These are phyloP conservation scores for Plasmodium billcollinsi DNA, from an alignment of 169 alveolate species.

Conservation along the genomic window DNA sequence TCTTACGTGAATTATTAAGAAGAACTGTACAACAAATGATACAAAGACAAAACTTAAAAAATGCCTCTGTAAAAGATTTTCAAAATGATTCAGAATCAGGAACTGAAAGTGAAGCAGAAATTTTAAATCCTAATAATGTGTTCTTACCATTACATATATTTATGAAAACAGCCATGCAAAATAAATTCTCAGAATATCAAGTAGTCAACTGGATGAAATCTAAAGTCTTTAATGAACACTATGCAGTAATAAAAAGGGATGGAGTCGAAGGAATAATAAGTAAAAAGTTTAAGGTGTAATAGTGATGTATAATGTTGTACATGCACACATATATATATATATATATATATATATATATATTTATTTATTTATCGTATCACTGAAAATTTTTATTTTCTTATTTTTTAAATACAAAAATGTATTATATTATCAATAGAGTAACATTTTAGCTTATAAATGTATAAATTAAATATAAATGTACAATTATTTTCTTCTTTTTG, in stretches of 20 bases:
- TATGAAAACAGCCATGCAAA: conserved; percentile 82
- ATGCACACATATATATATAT: not conserved
- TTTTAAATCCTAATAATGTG: conserved; percentile 74
- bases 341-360: no score
- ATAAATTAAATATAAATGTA: no score
- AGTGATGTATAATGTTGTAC: not conserved
- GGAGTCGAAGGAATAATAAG: conserved; percentile 82
- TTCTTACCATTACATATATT: conserved; percentile 75
- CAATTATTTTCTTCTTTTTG: no score
- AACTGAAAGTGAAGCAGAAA: conserved; percentile 67
- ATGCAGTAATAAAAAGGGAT: conserved; percentile 76
- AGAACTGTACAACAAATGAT: conserved; percentile 83
- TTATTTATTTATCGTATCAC: no score
- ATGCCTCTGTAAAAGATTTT: conserved; percentile 70
- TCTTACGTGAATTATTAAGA: conserved; percentile 85
- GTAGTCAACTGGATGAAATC: conserved; percentile 87
- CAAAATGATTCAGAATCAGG: conserved; percentile 82
- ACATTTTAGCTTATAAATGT: no score
- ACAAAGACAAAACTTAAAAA: conserved; percentile 79
- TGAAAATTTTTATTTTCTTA: no score
- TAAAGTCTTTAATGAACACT: conserved; percentile 81
- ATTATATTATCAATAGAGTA: no score
- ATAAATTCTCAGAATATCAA: conserved; percentile 85
- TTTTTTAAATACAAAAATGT: no score
- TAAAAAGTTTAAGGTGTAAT: conserved; percentile 69